Conservation (phyloP, 805 yeast species). For the Myxozyma kluyveri region DNA sequence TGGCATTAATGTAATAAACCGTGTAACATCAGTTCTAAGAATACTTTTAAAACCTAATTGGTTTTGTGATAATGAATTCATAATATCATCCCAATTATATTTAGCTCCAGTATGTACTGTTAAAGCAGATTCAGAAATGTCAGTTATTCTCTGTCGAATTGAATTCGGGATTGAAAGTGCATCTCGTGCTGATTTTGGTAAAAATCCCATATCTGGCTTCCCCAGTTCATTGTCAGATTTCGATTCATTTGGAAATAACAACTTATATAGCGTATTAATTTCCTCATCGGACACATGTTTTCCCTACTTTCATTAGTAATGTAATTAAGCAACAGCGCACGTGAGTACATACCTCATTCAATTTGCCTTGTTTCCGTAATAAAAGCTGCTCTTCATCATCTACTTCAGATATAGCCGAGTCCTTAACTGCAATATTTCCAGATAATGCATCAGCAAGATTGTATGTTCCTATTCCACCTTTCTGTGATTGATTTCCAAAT, state of each 20-base stretch:
- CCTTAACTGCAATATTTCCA: too few species aligned
- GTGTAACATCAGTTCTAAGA: constrained; percentile 31
- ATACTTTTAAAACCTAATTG: constrained; percentile 31
- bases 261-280: constrained; percentile 18
- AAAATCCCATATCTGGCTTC: constrained; percentile 3
- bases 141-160: constrained; percentile 26
- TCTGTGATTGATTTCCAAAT: too few species aligned
- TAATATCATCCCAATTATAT: constrained; percentile 30
- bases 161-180: constrained; percentile 22
- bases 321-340: too few species aligned
- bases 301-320: too few species aligned
- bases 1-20: constrained; percentile 34
- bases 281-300: constrained; percentile 20
- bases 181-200: constrained; percentile 3
- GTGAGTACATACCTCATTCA: too few species aligned
- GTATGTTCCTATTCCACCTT: too few species aligned
- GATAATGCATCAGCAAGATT: too few species aligned
- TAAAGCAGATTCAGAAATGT: constrained; percentile 7
- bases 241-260: constrained; percentile 11
- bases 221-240: too few species aligned
- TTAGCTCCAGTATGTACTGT: constrained; percentile 11
- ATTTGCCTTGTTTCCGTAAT: too few species aligned
- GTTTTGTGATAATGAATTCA: constrained; percentile 15
- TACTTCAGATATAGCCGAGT: too few species aligned
- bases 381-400: too few species aligned